phyloP scores from a whole-genome alignment of 73 alveolate genomes.

The Blepharisma stoltei region DNA sequence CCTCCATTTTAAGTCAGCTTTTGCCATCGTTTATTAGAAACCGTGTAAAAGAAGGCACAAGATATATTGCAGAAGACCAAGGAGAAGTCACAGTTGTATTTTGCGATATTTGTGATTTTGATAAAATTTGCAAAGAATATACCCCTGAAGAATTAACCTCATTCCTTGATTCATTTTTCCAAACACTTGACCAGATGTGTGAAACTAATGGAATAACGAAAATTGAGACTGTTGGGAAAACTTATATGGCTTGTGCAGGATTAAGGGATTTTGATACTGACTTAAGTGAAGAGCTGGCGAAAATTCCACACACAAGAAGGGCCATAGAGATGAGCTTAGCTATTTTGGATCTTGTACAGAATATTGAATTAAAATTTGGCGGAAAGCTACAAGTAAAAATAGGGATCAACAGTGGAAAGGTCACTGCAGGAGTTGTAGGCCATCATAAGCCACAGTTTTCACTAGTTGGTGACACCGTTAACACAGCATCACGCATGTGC shows the following conservation, averaged over 20 bases:
- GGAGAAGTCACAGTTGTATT: constrained; percentile 69
- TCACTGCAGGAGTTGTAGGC: constrained; percentile 97
- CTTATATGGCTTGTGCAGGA: constrained; percentile 90
- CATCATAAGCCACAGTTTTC: constrained; percentile 96
- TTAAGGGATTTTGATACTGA: constrained; percentile 59
- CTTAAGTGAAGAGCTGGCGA: constrained; percentile 28
- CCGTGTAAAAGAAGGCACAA: constrained; percentile 59
- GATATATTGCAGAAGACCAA: constrained; percentile 71
- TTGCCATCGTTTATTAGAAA: constrained; percentile 74
- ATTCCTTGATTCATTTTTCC: constrained; percentile 58
- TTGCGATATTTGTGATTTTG: constrained; percentile 78
- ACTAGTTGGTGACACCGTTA: constrained; percentile 97
- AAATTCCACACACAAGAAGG: constrained; percentile 32
- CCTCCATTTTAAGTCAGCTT: constrained; percentile 2
- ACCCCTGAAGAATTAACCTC: constrained; percentile 50
- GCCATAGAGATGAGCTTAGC: not conserved
- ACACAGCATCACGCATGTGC: constrained; percentile 97
- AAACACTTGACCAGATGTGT: constrained; percentile 71
- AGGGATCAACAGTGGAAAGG: constrained; percentile 96
- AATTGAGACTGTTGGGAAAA: constrained; percentile 87
- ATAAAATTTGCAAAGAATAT: constrained; percentile 57
- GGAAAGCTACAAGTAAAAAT: constrained; percentile 68
- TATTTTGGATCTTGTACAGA: not conserved
- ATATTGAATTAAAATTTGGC: not conserved
- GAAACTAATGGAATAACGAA: constrained; percentile 43